A percentile compares a stretch with the other conserved stretches of the same genome.
These are phyloP conservation scores for Penicillium polonicum DNA, from an alignment of 2,329 filamentous ascomycete genomes.

Conservation along the genomic window DNA sequence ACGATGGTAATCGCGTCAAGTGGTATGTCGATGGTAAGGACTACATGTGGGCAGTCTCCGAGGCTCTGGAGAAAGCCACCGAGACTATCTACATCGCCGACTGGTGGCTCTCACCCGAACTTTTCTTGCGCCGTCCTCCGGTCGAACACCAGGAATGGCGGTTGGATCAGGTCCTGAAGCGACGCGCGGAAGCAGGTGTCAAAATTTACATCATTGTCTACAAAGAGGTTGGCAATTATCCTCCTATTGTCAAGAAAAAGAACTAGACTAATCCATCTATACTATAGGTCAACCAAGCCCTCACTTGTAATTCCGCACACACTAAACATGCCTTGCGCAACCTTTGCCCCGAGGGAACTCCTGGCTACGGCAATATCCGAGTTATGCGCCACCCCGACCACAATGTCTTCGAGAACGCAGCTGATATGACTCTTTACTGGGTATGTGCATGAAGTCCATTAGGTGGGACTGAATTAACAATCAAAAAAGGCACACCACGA, in stretches of 20 bases:
- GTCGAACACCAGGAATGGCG: constrained; percentile 81
- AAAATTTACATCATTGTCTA: constrained; percentile 94
- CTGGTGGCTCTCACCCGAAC: constrained; percentile 94
- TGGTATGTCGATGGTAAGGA: constrained; percentile 97
- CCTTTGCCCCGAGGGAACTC: constrained; percentile 76
- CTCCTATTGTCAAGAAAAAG: not conserved
- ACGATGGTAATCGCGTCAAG: constrained; percentile 81
- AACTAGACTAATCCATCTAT: not conserved
- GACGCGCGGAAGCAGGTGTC: constrained; percentile 85
- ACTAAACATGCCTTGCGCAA: constrained; percentile 82
- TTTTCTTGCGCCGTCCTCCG: constrained; percentile 80
- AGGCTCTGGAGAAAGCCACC: constrained; percentile 82
- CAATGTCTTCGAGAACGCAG: constrained; percentile 88
- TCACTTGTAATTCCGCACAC: constrained; percentile 90
- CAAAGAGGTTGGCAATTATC: constrained; percentile 60
- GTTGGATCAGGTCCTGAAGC: constrained; percentile 81
- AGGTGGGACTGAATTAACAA: constrained; percentile 5
- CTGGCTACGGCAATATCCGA: constrained; percentile 83
- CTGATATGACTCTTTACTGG: constrained; percentile 97
- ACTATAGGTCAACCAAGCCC: constrained; percentile 61
- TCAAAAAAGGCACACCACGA: constrained; percentile 75
- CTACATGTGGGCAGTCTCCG: constrained; percentile 93
- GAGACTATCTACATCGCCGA: constrained; percentile 95
- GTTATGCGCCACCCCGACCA: constrained; percentile 92
- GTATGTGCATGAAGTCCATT: constrained; percentile 26